Evolutionary conservation across 208 protist genomes (phyloP).

Genomic region (Acanthamoeba comandoni): DNA sequence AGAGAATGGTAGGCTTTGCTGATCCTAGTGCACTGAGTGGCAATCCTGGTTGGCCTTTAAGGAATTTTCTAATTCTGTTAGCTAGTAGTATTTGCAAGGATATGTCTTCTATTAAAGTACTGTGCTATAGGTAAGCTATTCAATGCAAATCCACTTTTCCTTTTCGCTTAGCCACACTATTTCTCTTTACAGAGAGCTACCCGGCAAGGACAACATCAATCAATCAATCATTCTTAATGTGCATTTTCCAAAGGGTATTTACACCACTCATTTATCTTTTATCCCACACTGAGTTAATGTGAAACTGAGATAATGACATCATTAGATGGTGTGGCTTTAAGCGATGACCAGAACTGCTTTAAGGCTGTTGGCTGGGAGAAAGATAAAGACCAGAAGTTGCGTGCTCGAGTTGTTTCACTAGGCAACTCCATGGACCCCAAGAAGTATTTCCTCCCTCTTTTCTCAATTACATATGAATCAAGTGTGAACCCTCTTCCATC

Average conservation of each 20-base stretch:
- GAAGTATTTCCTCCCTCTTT: slow-evolving; percentile 87
- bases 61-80: slow-evolving; percentile 85
- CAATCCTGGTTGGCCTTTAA: slow-evolving; percentile 87
- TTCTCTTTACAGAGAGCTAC: slow-evolving; percentile 68
- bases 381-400: slow-evolving; percentile 86
- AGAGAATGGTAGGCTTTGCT: slow-evolving; percentile 79
- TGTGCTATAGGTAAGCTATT: no score
- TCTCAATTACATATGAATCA: slow-evolving; percentile 26
- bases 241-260: slow-evolving; percentile 19
- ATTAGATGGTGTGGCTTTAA: no score
- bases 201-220: not conserved
- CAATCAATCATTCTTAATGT: slow-evolving; percentile 35
- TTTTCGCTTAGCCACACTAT: no score
- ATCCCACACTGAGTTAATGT: no score
- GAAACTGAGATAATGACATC: no score
- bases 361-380: slow-evolving; percentile 89
- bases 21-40: slow-evolving; percentile 79
- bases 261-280: no score
- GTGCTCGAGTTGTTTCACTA: slow-evolving; percentile 88
- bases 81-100: not conserved
- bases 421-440: slow-evolving; percentile 91
- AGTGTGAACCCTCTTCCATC: not conserved
- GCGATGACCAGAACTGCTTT: not conserved
- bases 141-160: no score
- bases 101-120: slow-evolving; percentile 40